Percentiles rank a stretch among this genome's conserved stretches.
Evolutionary conservation across 768 basidiomycete species (phyloP).

Genomic region (Tulasnella sp.): DNA sequence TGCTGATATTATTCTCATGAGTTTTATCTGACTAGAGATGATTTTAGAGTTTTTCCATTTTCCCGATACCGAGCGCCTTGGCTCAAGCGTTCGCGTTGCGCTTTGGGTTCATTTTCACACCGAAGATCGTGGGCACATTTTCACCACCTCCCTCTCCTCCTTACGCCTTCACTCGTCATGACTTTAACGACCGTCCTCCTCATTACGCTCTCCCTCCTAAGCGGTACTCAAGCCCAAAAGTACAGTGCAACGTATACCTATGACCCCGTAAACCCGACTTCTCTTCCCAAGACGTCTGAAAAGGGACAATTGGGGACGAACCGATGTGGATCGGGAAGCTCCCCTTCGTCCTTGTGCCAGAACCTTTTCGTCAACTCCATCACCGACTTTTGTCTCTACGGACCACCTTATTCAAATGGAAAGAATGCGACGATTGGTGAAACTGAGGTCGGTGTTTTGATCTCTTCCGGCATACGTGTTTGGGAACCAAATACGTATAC

Average conservation of each 20-base stretch:
- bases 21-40: background rate
- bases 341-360: constrained; percentile 62
- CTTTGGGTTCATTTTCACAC: background rate
- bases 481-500: background rate
- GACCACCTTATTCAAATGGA: constrained; percentile 26
- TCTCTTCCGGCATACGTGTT: constrained; percentile 20
- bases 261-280: constrained; percentile 21
- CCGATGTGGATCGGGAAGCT: constrained; percentile 52
- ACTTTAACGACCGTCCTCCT: constrained; percentile 3
- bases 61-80: background rate
- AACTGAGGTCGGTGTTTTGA: constrained; percentile 58
- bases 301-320: constrained; percentile 23
- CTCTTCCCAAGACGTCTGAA: constrained; percentile 26
- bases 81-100: background rate
- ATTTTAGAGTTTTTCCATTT: background rate
- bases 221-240: constrained; percentile 10
- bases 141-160: background rate
- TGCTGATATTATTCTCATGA: no score
- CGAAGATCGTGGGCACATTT: background rate
- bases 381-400: constrained; percentile 51
- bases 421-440: constrained; percentile 53
- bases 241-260: constrained; percentile 24
- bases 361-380: constrained; percentile 47
- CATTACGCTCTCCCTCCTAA: background rate
- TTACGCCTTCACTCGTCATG: background rate